Conservation (phyloP, 768 basidiomycete species). For the Lactarius deliciosus region DNA sequence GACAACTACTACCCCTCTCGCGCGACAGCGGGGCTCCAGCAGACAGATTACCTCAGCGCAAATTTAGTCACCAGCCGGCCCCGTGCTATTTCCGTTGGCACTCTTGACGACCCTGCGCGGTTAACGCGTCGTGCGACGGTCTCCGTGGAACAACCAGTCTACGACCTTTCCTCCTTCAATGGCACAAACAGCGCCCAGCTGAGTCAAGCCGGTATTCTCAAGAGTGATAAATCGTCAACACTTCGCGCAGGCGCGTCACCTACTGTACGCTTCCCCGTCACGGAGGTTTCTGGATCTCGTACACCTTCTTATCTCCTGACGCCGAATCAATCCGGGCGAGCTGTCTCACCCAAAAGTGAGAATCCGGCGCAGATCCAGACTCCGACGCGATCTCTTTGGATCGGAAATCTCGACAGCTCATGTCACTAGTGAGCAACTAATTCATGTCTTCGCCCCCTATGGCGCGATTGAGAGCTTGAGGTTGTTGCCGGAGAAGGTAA, state of each 20-base stretch:
- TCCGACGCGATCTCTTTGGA: slow-evolving; percentile 96
- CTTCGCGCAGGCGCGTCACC: slow-evolving; percentile 24
- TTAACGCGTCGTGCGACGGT: slow-evolving; percentile 64
- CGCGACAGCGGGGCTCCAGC: slow-evolving; percentile 20
- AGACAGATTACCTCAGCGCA: slow-evolving; percentile 26
- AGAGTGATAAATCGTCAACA: slow-evolving; percentile 37
- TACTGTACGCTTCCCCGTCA: slow-evolving; percentile 30
- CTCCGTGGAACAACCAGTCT: slow-evolving; percentile 40
- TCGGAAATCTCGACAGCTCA: slow-evolving; percentile 94
- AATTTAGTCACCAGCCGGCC: slow-evolving; percentile 46
- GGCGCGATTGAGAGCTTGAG: slow-evolving; percentile 96
- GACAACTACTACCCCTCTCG: slow-evolving; percentile 60
- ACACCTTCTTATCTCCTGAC: slow-evolving; percentile 68
- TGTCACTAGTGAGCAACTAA: slow-evolving; percentile 93
- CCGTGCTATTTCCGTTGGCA: slow-evolving; percentile 86
- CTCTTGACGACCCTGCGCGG: slow-evolving; percentile 76
- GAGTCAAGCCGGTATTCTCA: slow-evolving; percentile 31
- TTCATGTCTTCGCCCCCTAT: slow-evolving; percentile 93
- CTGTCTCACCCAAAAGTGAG: slow-evolving; percentile 83
- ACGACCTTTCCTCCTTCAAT: slow-evolving; percentile 48
- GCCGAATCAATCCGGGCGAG: slow-evolving; percentile 63
- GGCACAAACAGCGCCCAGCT: slow-evolving; percentile 39
- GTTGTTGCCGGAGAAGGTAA: slow-evolving; percentile 94
- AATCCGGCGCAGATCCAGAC: slow-evolving; percentile 79
- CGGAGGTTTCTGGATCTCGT: slow-evolving; percentile 36